These are phyloP conservation scores for Astrephomene gubernaculifera DNA, from an alignment of 139 green algal genomes.

Conservation along the genomic window DNA sequence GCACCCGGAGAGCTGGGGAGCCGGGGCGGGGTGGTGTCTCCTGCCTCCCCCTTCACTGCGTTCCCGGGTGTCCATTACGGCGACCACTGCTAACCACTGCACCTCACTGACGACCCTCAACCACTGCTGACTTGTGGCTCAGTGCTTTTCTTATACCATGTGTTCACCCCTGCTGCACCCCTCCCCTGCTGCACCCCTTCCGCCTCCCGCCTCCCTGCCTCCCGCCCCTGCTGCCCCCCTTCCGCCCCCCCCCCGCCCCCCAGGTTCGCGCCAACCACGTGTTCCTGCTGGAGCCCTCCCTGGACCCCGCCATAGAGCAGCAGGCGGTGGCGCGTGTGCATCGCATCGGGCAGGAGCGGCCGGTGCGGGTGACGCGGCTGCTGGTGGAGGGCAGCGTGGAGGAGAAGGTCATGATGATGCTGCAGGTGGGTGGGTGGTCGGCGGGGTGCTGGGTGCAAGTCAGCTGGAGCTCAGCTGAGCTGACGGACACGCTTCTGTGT, in stretches of 20 bases:
- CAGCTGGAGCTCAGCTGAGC: no score
- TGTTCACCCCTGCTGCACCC: neutral
- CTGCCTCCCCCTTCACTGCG: no score
- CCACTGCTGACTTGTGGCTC: no score
- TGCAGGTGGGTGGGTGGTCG: slow-evolving; percentile 59
- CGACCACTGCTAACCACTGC: no score
- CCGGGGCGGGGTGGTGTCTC: no score
- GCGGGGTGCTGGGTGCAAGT: no score
- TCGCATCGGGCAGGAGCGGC: slow-evolving; percentile 78
- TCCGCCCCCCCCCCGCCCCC: neutral
- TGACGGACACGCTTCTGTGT: no score
- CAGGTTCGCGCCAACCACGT: slow-evolving; percentile 70
- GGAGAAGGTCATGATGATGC: slow-evolving; percentile 64
- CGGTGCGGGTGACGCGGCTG: slow-evolving; percentile 60
- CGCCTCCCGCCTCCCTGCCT: neutral
- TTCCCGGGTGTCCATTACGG: no score
- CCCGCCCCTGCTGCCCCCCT: neutral
- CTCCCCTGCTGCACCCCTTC: neutral
- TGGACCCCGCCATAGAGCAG: slow-evolving; percentile 84
- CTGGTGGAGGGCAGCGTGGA: slow-evolving; percentile 72
- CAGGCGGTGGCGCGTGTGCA: slow-evolving; percentile 86
- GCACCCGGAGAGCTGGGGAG: no score
- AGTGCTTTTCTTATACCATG: neutral
- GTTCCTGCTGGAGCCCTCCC: slow-evolving; percentile 77
- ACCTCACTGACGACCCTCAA: no score